Evolutionary conservation across 2,329 filamentous ascomycete species (phyloP).

Genomic region (Chalaropsis thielavioides): DNA sequence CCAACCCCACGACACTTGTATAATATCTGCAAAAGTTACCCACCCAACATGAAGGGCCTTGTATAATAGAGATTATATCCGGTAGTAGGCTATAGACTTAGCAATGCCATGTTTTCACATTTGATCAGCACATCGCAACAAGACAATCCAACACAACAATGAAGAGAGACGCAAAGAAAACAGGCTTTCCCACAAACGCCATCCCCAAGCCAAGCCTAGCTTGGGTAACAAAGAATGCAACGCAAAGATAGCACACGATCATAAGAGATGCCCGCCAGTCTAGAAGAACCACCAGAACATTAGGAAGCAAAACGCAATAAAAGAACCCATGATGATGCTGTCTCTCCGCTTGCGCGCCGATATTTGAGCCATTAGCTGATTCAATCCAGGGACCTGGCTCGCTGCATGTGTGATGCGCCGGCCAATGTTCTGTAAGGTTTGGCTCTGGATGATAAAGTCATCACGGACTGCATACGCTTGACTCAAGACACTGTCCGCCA

Average conservation of each 20-base stretch:
- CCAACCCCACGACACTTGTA: conserved; percentile 15
- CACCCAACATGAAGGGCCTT: not conserved
- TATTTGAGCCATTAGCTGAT: conserved; percentile 80
- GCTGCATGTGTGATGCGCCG: conserved; percentile 78
- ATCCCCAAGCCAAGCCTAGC: conserved; percentile 19
- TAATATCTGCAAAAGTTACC: not conserved
- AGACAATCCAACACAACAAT: not conserved
- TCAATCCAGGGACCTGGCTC: conserved; percentile 83
- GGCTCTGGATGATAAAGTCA: conserved; percentile 72
- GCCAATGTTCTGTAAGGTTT: conserved; percentile 79
- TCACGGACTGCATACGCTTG: conserved; percentile 97
- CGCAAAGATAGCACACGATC: not conserved
- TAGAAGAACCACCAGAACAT: conserved; percentile 58
- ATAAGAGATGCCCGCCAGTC: not conserved
- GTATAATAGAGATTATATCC: not conserved
- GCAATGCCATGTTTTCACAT: not conserved
- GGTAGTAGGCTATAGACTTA: not conserved
- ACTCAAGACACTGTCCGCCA: conserved; percentile 79
- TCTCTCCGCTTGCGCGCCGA: conserved; percentile 90
- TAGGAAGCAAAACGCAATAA: conserved; percentile 85
- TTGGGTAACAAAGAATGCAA: conserved; percentile 25
- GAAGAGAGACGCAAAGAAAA: not conserved
- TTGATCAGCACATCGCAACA: not conserved
- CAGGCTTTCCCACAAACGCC: conserved; percentile 15
- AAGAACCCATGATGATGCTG: conserved; percentile 79